These are phyloP conservation scores for Trichoderma parareesei DNA, from an alignment of 495 filamentous ascomycete genomes.

Conservation along the genomic window DNA sequence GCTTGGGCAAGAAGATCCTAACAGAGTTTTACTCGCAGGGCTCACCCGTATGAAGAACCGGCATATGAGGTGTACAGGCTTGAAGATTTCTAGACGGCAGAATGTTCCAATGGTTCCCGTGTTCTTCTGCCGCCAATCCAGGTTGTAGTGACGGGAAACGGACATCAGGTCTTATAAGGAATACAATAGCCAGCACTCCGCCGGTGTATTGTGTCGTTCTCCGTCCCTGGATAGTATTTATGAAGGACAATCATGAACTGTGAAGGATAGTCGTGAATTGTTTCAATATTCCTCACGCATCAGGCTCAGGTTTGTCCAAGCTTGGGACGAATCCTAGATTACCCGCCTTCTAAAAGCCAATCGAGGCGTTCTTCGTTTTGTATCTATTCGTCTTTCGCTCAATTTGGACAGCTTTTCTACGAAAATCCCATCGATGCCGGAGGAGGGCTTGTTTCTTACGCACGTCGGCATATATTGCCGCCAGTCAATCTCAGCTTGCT, in stretches of 20 bases:
- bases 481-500: neutral
- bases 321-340: neutral
- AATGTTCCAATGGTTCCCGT: neutral
- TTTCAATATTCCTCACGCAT: neutral
- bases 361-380: neutral
- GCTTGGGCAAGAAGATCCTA: neutral
- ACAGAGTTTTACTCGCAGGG: constrained; percentile 22
- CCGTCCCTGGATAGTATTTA: too few relatives aligned
- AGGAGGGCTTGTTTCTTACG: neutral
- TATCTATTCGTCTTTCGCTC: neutral
- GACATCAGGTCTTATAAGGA: too few relatives aligned
- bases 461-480: neutral
- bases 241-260: too few relatives aligned
- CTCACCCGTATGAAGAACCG: constrained; percentile 65
- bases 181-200: too few relatives aligned
- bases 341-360: neutral
- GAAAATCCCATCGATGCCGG: neutral
- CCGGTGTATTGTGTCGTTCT: too few relatives aligned
- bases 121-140: neutral
- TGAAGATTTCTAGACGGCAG: constrained; percentile 44
- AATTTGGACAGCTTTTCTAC: neutral
- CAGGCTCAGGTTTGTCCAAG: neutral
- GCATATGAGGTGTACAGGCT: constrained; percentile 65
- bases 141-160: too few relatives aligned
- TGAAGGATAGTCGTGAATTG: too few relatives aligned